These are phyloP conservation scores for Colletotrichum lini DNA, from an alignment of 2,329 filamentous ascomycete species.

Conservation along the genomic window DNA sequence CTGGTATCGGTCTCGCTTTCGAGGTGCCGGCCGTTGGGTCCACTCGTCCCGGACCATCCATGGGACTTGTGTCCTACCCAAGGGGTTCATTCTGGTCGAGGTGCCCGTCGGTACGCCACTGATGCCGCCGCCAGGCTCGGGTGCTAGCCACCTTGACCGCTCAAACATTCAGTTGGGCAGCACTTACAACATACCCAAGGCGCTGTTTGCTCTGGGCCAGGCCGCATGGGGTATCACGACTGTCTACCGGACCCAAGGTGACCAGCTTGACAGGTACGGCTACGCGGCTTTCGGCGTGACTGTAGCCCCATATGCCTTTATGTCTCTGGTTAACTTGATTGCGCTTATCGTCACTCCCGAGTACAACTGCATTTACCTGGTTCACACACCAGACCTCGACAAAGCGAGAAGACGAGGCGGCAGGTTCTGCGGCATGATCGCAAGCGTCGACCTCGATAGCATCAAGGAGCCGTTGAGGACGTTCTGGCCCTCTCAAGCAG, in stretches of 20 bases:
- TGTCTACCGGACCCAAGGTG: conserved; percentile 45
- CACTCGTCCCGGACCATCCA: conserved; percentile 40
- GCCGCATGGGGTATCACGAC: conserved; percentile 44
- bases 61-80: conserved; percentile 31
- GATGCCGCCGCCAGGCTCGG: conserved; percentile 35
- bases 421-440: conserved; percentile 34
- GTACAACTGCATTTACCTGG: conserved; percentile 48
- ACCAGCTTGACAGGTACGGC: conserved; percentile 48
- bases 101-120: conserved; percentile 39
- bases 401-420: conserved; percentile 28
- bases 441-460: conserved; percentile 32
- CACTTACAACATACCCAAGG: conserved; percentile 43
- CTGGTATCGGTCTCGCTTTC: conserved; percentile 32
- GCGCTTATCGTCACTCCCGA: conserved; percentile 47
- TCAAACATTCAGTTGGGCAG: conserved; percentile 35
- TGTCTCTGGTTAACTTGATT: conserved; percentile 49
- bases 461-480: conserved; percentile 33
- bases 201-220: conserved; percentile 44
- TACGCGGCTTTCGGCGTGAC: conserved; percentile 52
- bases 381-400: conserved; percentile 42
- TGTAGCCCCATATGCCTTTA: conserved; percentile 49
- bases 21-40: conserved; percentile 35
- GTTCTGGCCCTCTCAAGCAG: conserved; percentile 35
- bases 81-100: conserved; percentile 38
- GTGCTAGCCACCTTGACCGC: conserved; percentile 22